A percentile compares a stretch with the other conserved stretches of the same genome.
Evolutionary conservation across 2,329 filamentous ascomycete species (phyloP).

Genomic region (Nothopassalora personata): DNA sequence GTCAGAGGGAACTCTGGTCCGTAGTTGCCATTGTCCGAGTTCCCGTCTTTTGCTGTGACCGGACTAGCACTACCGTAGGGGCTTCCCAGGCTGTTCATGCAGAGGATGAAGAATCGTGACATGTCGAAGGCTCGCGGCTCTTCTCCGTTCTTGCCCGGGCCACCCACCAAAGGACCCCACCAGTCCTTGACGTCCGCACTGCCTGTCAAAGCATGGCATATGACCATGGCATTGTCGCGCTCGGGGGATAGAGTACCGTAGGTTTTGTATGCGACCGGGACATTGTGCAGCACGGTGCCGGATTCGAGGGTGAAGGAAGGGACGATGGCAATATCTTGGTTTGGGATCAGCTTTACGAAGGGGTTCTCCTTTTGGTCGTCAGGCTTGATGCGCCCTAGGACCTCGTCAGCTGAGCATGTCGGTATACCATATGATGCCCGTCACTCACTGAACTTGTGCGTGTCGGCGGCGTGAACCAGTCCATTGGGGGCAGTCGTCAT

Average conservation of each 20-base stretch:
- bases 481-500: constrained; percentile 25
- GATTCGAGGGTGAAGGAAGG: constrained; percentile 91
- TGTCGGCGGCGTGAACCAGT: constrained; percentile 25
- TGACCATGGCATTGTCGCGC: constrained; percentile 59
- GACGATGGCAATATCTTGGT: constrained; percentile 80
- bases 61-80: constrained; percentile 85
- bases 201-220: constrained; percentile 79
- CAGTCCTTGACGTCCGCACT: constrained; percentile 81
- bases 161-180: constrained; percentile 80
- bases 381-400: constrained; percentile 27
- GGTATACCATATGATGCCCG: background rate
- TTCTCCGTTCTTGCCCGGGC: constrained; percentile 54
- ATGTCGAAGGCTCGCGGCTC: constrained; percentile 62
- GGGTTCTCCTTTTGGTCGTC: constrained; percentile 78
- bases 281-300: constrained; percentile 74
- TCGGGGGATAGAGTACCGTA: constrained; percentile 53
- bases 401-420: constrained; percentile 7
- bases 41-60: constrained; percentile 80
- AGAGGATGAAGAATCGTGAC: constrained; percentile 77
- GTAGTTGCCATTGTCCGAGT: constrained; percentile 68
- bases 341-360: constrained; percentile 76
- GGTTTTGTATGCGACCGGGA: constrained; percentile 60
- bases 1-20: constrained; percentile 95
- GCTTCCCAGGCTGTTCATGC: constrained; percentile 79
- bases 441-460: constrained; percentile 17